phyloP scores from a whole-genome alignment of 495 filamentous ascomycete genomes.

The Chaetomidium leptoderma region DNA sequence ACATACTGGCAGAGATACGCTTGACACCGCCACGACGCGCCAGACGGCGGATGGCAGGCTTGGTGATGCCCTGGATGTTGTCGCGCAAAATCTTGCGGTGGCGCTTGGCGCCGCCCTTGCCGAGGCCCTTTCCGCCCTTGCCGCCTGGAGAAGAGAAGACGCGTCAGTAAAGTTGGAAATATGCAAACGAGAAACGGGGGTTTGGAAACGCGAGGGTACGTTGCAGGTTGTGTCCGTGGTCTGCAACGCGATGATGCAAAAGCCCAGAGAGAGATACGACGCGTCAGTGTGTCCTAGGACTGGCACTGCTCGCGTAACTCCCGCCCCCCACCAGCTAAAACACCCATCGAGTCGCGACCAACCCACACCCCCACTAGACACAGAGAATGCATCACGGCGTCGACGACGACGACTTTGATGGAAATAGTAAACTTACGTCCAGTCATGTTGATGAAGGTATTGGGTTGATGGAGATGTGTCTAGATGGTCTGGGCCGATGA shows the following conservation, averaged over 20 bases:
- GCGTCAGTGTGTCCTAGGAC: too few relatives aligned
- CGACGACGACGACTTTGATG: slow-evolving; percentile 17
- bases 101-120: slow-evolving; percentile 89
- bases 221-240: background rate
- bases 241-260: background rate
- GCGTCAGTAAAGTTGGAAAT: too few relatives aligned
- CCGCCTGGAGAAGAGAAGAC: slow-evolving; percentile 52
- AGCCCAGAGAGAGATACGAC: slow-evolving; percentile 16
- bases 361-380: slow-evolving; percentile 10
- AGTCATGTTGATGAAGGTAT: slow-evolving; percentile 68
- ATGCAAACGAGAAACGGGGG: too few relatives aligned
- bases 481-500: slow-evolving; percentile 28
- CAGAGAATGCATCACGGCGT: slow-evolving; percentile 16
- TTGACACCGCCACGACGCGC: slow-evolving; percentile 99
- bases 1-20: slow-evolving; percentile 97
- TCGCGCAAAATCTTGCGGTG: slow-evolving; percentile 99
- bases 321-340: slow-evolving; percentile 9
- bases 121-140: slow-evolving; percentile 83
- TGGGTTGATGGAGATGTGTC: slow-evolving; percentile 27
- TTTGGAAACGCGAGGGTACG: slow-evolving; percentile 26
- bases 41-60: slow-evolving; percentile 99
- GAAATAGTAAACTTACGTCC: slow-evolving; percentile 71
- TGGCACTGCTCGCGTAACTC: slow-evolving; percentile 19
- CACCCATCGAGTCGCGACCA: slow-evolving; percentile 14
- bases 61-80: slow-evolving; percentile 99